Evolutionary conservation across 768 basidiomycete species (phyloP), one percentile per base, ranked within the genome.

Genomic region (Rickenella mellea): DNA sequence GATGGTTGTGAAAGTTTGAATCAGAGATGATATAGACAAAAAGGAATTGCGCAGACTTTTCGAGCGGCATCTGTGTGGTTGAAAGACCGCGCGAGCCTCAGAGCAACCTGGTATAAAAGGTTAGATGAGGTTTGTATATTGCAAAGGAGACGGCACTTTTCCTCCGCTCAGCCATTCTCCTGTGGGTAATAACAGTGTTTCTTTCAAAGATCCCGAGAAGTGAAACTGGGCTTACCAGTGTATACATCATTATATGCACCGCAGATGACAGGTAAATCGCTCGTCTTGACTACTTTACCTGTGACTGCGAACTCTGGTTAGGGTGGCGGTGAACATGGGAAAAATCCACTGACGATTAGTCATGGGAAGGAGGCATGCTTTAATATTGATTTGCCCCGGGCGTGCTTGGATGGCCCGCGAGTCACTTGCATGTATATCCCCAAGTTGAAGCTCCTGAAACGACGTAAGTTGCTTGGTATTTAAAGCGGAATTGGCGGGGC

Each of bases 121-220:
- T 36, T 22, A 36, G 26, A 40, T 40, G 25, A 31, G 17, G 21
- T 40, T 19, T 33, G 38, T 30, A 33, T 21, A n/a, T 11, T n/a
- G n/a, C 14, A 27, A 12, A 17, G 14, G 9, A 6, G 17, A 49
- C 54, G n/a, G n/a, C 62, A 57, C 29, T 56, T 54, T 48, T 67
- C 63, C 40, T 59, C 53, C n/a, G 26, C 62, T 62, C 19, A 68
- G 52, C 71, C 71, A 73, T 46, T 61, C 55, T 5, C 69, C 69
- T n/a, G n/a, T n/a, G n/a, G n/a, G n/a, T n/a, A n/a, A n/a, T n/a
- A n/a, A n/a, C n/a, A n/a, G n/a, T n/a, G n/a, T n/a, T n/a, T n/a
- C n/a, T n/a, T n/a, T n/a, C n/a, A n/a, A n/a, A n/a, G n/a, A n/a
- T n/a, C n/a, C n/a, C n/a, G n/a, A n/a, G n/a, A n/a, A n/a, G n/a